Conservation (phyloP, 2,329 filamentous ascomycete genomes). For the Sporothrix protearum region DNA sequence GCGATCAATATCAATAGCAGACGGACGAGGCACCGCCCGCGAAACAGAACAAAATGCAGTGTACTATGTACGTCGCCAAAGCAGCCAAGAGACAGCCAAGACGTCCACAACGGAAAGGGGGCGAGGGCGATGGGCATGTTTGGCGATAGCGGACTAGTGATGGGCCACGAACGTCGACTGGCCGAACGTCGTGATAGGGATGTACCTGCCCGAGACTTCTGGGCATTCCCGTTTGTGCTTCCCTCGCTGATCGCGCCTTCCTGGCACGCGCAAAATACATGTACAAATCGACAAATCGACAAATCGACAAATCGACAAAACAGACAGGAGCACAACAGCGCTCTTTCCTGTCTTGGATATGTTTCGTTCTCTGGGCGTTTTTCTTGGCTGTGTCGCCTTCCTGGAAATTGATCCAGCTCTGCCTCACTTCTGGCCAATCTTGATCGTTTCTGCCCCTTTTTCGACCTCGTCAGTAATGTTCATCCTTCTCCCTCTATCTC, state of each 20-base stretch:
- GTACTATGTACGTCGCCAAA: no score
- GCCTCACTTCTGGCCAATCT: not conserved
- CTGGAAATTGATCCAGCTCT: not conserved
- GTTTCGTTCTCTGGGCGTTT: constrained; percentile 9
- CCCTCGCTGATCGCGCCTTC: constrained; percentile 15
- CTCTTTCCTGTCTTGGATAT: constrained; percentile 13
- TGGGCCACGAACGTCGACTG: no score
- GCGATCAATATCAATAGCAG: not conserved
- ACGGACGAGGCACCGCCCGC: not conserved
- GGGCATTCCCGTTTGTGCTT: constrained; percentile 9
- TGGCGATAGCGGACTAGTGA: no score
- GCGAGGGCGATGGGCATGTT: not conserved
- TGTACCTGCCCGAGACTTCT: constrained; percentile 20
- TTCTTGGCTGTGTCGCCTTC: constrained; percentile 19
- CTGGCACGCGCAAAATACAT: not conserved
- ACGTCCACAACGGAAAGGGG: constrained; percentile 11
- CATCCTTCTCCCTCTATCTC: not conserved
- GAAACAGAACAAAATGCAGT: not conserved
- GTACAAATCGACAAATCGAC: not conserved
- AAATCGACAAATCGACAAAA: not conserved
- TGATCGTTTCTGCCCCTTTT: not conserved
- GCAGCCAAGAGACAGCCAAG: constrained; percentile 11
- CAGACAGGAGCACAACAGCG: not conserved
- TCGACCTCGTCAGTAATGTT: not conserved
- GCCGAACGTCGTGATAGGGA: not conserved